Base-by-base conservation (phyloP, 2,329 filamentous ascomycete genomes). In the Fusarium kyushuense region DNA sequence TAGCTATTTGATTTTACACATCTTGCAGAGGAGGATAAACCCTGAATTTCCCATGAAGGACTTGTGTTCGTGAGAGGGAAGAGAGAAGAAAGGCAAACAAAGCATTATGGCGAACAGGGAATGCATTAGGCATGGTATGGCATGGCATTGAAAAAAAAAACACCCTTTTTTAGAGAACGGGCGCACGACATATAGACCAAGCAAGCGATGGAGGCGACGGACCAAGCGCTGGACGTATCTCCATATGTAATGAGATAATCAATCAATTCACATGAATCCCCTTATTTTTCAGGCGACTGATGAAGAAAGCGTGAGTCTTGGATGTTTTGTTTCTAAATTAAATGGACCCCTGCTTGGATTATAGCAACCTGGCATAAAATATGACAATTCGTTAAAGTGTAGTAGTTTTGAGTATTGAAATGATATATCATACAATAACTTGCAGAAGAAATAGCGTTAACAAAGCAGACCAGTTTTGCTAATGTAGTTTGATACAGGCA, bases 221-320 rank as follows among this genome's bases (percentile, higher is more conserved):
- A 81, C 78, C 79, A 81, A 81, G 79, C 75, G 79, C 79, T 81
- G 79, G 75, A 77, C 71, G 74, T 71, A 74, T 74, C 76, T 67
- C 69, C 54, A 64, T 56, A 63, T 54, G 35, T 74, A 74, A 71
- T 70, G 56, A 67, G 60, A 69, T 73, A 65, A 49, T 49, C 33
- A 36, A 49, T 33, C 56, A 69, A 53, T 48, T 27, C 62, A 67
- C 43, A 63, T 21, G 33, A 65, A 38, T 35, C 17, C 41, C 23
- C 47, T 27, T 29, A 14, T 16, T n/a, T 52, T 21, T n/a, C 21
- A 35, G 14, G 12, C 25, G 14, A 19, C 14, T 36, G 13, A 9
- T 51, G 12, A 63, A 49, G 29, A 67, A 67, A 69, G 45, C 30
- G 29, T 29, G 30, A 43, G 54, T 33, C 19, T 11, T 30, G 4